Evolutionary conservation across 2,329 filamentous ascomycete species (phyloP), one percentile per base, ranked within the genome.

Genomic region (Microdochium nivale): DNA sequence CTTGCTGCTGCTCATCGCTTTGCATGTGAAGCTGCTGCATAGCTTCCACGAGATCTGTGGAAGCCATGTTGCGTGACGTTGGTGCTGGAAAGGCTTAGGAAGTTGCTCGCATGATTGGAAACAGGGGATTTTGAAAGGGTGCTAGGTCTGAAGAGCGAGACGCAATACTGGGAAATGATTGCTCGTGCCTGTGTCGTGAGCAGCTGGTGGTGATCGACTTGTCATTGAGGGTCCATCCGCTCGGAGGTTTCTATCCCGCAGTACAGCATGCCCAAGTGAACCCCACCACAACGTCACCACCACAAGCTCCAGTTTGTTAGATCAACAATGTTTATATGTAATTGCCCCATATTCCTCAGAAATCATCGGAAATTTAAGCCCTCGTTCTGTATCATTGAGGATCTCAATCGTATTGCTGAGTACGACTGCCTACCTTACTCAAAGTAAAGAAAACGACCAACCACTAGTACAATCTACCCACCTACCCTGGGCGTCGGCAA

Each of bases 11-110:
- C 21, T 61, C 57, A 49, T 66, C 62, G 49, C 60, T 61, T 24
- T 25, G 46, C 13, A 84, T 64, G 49, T 73, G 73, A 53, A 84
- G 71, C 62, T 71, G 68, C 51, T 74, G 69, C 51, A 84, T 70
- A 59, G 78, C 75, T 53, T 70, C 68, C 14, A 70, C 65, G 14
- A 84, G 68, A 48, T 67, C 65, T 25, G 59, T 48, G 46, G 58
- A 60, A 50, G 59, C 62, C 62, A 64, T 65, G 32, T 30, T 44
- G n/a, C 16, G 40, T 23, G 40, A 7, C 23, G 13, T 21, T 21
- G 40, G 21, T 11, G 40, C 9, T 21, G 21, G 9, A 5, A 19
- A 11, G 23, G 40, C 40, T 44, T 19, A 44, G 19, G 8, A 24
- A 23, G 9, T 13, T 23, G 40, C 40, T 44, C 10, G 21, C 40